phyloP scores from a whole-genome alignment of 352 stramenopile genomes.

The Globisporangium canariense region DNA sequence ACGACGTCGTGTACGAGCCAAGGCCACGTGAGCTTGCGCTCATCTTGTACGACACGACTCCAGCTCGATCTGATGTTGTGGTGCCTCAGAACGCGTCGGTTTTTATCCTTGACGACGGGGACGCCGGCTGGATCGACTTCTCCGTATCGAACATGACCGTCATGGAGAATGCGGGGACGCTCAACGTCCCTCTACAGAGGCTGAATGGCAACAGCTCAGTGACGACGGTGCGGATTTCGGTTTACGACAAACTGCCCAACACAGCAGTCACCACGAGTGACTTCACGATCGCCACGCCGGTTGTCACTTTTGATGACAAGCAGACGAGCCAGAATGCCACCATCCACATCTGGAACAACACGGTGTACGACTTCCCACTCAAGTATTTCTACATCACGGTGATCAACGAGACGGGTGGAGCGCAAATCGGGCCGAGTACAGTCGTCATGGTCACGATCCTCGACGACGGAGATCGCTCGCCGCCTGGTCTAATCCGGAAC shows the following conservation, averaged over 20 bases:
- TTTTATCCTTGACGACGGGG: conserved; percentile 49
- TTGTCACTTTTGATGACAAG: conserved; percentile 38
- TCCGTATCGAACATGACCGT: conserved; percentile 15
- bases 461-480: conserved; percentile 50
- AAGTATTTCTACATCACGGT: conserved; percentile 41
- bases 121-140: conserved; percentile 55
- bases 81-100: conserved; percentile 19
- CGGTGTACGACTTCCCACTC: conserved; percentile 43
- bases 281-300: conserved; percentile 24
- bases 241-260: conserved; percentile 1
- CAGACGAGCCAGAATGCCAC: conserved; percentile 19
- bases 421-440: conserved; percentile 23
- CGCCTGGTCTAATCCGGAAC: conserved; percentile 27
- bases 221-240: conserved; percentile 24
- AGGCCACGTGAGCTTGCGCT: conserved; percentile 26
- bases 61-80: conserved; percentile 26
- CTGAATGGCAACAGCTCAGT: conserved; percentile 29
- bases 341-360: conserved; percentile 43
- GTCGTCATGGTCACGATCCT: conserved; percentile 32
- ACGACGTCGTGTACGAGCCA: conserved; percentile 38
- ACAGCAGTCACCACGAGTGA: conserved; percentile 26
- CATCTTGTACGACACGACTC: conserved; percentile 36
- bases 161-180: conserved; percentile 21
- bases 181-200: conserved; percentile 33
- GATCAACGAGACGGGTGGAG: conserved; percentile 24